Percentiles rank a stretch among this genome's conserved stretches.
Conservation (phyloP, 345 rosid genomes). For the Carallia pectinifolia region DNA sequence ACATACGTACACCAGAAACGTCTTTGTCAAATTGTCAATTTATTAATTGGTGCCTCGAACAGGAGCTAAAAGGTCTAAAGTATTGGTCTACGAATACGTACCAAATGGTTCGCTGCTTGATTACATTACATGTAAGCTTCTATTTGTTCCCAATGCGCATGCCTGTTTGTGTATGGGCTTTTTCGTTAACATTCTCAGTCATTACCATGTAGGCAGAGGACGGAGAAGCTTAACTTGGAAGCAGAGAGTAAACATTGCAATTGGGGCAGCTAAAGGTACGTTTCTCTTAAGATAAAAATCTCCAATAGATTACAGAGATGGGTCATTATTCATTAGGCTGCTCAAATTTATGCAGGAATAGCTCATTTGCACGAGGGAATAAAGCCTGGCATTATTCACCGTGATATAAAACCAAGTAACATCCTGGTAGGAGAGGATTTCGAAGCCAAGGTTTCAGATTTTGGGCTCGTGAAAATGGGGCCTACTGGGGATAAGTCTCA, state of each 20-base stretch:
- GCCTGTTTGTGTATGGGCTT: not conserved
- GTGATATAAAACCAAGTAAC: conserved; percentile 64
- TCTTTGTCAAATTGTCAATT: not conserved
- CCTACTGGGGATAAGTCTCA: conserved; percentile 55
- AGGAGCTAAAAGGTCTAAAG: conserved; percentile 45
- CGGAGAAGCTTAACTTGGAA: conserved; percentile 51
- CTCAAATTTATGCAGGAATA: conserved; percentile 36
- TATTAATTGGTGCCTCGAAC: conserved; percentile 11
- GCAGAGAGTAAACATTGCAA: conserved; percentile 55
- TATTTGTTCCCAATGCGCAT: not conserved
- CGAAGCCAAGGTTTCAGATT: conserved; percentile 63
- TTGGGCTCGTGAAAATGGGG: conserved; percentile 52
- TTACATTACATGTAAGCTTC: conserved; percentile 44
- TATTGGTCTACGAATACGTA: conserved; percentile 54
- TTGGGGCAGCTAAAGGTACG: conserved; percentile 63
- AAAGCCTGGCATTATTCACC: conserved; percentile 56
- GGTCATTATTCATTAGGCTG: not conserved
- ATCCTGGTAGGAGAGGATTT: conserved; percentile 49
- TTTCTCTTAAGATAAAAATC: not conserved
- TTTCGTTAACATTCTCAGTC: conserved; percentile 1
- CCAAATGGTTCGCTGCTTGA: conserved; percentile 61
- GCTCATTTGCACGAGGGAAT: conserved; percentile 57
- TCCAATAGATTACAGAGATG: not conserved
- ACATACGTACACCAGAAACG: not conserved
- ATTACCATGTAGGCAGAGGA: conserved; percentile 36